A percentile compares a stretch with the other conserved stretches of the same genome.
Evolutionary conservation across 345 rosid species (phyloP).

Genomic region (Ailanthus altissimus): DNA sequence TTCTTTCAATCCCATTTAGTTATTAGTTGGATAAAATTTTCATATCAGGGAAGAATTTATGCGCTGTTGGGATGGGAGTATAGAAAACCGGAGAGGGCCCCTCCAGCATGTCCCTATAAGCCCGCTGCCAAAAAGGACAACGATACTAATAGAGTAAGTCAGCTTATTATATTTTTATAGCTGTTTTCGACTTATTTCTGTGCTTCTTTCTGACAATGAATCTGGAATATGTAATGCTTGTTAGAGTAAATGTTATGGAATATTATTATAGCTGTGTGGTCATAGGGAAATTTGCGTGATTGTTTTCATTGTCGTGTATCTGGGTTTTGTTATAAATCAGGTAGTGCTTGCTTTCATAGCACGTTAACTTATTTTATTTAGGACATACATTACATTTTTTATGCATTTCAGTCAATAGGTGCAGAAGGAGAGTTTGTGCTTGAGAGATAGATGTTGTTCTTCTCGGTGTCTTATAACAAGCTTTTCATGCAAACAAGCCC

Average conservation of each 20-base stretch:
- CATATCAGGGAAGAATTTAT: constrained; percentile 64
- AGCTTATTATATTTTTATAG: neutral
- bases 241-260: neutral
- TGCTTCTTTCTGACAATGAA: neutral
- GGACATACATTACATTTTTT: neutral
- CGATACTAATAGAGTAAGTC: constrained; percentile 49
- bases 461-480: neutral
- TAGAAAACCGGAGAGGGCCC: constrained; percentile 80
- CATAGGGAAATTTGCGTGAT: neutral
- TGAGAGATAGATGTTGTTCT: neutral
- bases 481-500: neutral
- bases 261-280: neutral
- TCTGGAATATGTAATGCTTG: neutral
- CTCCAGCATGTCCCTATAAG: constrained; percentile 85
- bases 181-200: neutral
- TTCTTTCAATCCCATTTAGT: neutral
- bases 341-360: neutral
- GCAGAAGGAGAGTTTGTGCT: neutral
- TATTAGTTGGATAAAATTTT: neutral
- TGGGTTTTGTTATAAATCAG: neutral
- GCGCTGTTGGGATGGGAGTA: constrained; percentile 89
- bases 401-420: neutral
- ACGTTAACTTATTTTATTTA: neutral
- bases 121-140: constrained; percentile 44
- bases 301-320: neutral